phyloP scores from a whole-genome alignment of 768 basidiomycete species.

The Rhodocollybia butyracea region DNA sequence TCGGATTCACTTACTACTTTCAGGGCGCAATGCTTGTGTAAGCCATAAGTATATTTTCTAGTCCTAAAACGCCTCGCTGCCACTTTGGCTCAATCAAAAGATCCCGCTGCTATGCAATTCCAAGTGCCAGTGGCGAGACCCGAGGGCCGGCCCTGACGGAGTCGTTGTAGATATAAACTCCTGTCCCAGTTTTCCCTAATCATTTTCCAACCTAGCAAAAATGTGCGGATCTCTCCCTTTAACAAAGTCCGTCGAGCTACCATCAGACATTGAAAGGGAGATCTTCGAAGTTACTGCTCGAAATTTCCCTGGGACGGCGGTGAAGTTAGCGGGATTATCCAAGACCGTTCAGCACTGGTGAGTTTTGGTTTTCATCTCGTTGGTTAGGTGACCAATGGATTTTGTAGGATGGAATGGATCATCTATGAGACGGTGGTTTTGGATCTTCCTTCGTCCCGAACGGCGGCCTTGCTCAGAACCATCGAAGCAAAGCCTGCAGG shows the following conservation, averaged over 20 bases:
- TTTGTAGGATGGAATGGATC: conserved; percentile 31
- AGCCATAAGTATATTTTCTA: too few species aligned
- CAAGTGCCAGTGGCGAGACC: neutral
- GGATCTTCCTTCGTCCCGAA: conserved; percentile 13
- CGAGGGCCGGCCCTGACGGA: conserved; percentile 2
- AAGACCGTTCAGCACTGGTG: conserved; percentile 18
- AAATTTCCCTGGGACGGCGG: conserved; percentile 20
- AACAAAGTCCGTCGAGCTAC: conserved; percentile 15
- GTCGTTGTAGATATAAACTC: neutral
- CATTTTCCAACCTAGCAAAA: neutral
- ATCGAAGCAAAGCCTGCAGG: conserved; percentile 21
- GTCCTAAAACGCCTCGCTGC: too few species aligned
- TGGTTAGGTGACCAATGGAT: too few species aligned
- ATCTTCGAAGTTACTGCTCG: conserved; percentile 30
- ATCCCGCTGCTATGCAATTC: neutral
- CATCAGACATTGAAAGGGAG: conserved; percentile 30
- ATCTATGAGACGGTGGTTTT: conserved; percentile 30
- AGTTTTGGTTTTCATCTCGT: too few species aligned
- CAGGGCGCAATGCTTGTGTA: too few species aligned
- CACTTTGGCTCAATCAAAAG: neutral
- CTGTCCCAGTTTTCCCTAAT: neutral
- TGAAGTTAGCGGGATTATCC: conserved; percentile 23
- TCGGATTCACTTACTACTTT: too few species aligned
- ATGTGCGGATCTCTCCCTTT: neutral
- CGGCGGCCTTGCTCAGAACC: conserved; percentile 25